These are phyloP conservation scores for Penicillium concentricum DNA, from an alignment of 2,329 filamentous ascomycete species.

Conservation along the genomic window DNA sequence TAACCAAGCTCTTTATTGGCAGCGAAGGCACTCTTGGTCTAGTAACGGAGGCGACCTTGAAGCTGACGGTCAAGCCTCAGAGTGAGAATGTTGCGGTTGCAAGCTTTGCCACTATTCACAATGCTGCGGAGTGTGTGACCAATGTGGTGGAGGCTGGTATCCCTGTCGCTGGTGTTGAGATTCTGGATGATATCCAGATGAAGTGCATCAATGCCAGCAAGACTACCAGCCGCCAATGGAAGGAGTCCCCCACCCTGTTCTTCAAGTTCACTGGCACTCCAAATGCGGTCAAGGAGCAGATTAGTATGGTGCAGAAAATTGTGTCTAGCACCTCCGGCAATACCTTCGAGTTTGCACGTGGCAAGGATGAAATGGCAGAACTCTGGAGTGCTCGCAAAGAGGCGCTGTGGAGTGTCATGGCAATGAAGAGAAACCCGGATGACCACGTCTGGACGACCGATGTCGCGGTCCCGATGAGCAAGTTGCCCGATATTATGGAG, in stretches of 20 bases:
- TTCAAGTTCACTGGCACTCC: conserved; percentile 72
- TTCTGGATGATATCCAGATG: conserved; percentile 92
- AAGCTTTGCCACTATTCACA: conserved; percentile 62
- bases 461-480: conserved; percentile 73
- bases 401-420: conserved; percentile 70
- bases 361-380: conserved; percentile 63
- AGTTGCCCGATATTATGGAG: conserved; percentile 70
- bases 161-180: conserved; percentile 86
- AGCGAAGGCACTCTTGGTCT: conserved; percentile 89
- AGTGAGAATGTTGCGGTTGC: conserved; percentile 78
- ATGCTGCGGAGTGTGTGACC: conserved; percentile 76
- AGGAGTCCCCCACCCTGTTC: conserved; percentile 69
- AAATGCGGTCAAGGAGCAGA: conserved; percentile 62
- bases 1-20: conserved; percentile 85
- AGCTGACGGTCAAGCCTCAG: conserved; percentile 77
- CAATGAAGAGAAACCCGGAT: conserved; percentile 58
- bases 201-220: conserved; percentile 59
- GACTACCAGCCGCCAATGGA: conserved; percentile 57
- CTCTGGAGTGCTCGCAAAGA: conserved; percentile 76
- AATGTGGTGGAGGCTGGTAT: conserved; percentile 77
- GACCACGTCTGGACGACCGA: conserved; percentile 76
- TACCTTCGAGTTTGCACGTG: conserved; percentile 67
- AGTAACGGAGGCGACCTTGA: conserved; percentile 86
- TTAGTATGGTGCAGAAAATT: conserved; percentile 59
- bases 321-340: conserved; percentile 55